Evolutionary conservation across 2,329 filamentous ascomycete genomes (phyloP), one percentile per base, ranked within the genome.

Genomic region (Chalara sp.): DNA sequence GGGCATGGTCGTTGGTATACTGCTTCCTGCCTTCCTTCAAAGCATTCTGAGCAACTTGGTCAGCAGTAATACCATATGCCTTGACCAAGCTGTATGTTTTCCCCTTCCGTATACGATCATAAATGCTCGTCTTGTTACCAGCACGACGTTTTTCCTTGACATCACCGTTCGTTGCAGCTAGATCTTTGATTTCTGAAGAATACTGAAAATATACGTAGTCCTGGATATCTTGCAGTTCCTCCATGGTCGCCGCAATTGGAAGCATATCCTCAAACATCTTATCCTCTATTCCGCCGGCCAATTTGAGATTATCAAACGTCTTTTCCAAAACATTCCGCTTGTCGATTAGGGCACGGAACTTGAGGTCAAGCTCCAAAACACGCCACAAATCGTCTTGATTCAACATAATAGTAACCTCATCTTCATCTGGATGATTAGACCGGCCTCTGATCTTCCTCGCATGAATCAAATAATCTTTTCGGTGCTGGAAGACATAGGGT

Each of bases 131-230:
- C 55, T 88, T 86, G 47, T 86, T 85, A n/a, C 91, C 86, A 5
- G 93, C 89, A 32, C 91, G 86, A 53, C 84, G 82, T 44, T 65
- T 85, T 52, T 83, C 82, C 53, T 86, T 86, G 7, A 76, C 70
- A 49, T 81, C 81, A 11, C 78, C 75, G 40, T 83, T 76, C 54
- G 82, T 76, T 13, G 81, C 72, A 11, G 84, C 80, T 45, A 95
- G 70, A 56, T 97, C 91, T 65, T 88, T 92, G 46, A 97, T 75
- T 65, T 95, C 83, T 3, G 83, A 75, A 5, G 87, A 83, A 62
- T 97, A 97, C 63, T 91, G 87, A 69, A 99, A 99, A 64, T 97
- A 90, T 48, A 97, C 74, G 62, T 97, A 97, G 63, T 99, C 93
- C 65, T 97, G 92, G 28, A 99, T 72, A 67, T 99, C 93, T 65